phyloP scores from a whole-genome alignment of 768 basidiomycete species.

The Bullera alba region DNA sequence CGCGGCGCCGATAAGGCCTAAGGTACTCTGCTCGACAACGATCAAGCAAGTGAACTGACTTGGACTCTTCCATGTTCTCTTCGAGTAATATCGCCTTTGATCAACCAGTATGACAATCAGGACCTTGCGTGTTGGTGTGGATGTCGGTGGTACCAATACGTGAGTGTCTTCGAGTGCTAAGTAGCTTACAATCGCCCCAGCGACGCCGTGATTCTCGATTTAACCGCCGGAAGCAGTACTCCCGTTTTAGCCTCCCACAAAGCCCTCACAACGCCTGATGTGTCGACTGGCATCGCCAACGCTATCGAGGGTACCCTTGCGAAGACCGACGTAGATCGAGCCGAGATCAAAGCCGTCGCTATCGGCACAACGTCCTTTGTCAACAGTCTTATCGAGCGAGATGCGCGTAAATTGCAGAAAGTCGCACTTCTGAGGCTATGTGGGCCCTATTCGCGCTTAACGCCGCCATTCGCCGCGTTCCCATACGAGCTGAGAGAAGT shows the following conservation, averaged over 20 bases:
- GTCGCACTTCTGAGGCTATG: slow-evolving; percentile 63
- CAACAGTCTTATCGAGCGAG: slow-evolving; percentile 58
- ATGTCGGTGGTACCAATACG: slow-evolving; percentile 34
- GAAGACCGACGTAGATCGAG: slow-evolving; percentile 44
- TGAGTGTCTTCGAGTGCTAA: no score
- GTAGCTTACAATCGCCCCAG: not conserved
- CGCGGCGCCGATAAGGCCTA: no score
- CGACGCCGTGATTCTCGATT: slow-evolving; percentile 48
- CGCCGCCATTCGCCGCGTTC: slow-evolving; percentile 57
- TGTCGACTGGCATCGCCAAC: slow-evolving; percentile 56
- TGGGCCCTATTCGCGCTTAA: slow-evolving; percentile 54
- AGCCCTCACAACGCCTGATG: slow-evolving; percentile 55
- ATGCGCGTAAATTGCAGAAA: slow-evolving; percentile 53
- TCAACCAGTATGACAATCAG: no score
- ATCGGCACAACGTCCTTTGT: slow-evolving; percentile 63
- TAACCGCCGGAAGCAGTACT: slow-evolving; percentile 38
- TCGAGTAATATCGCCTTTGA: no score
- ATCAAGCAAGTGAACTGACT: no score
- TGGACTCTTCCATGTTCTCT: no score
- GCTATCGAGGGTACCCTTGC: slow-evolving; percentile 53
- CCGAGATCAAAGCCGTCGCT: slow-evolving; percentile 52
- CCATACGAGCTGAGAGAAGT: slow-evolving; percentile 46
- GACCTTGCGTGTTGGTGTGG: slow-evolving; percentile 17
- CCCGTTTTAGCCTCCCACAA: slow-evolving; percentile 47
- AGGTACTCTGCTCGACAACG: no score